Conservation (phyloP, 2,329 filamentous ascomycete genomes). For the Orbilia quercus region DNA sequence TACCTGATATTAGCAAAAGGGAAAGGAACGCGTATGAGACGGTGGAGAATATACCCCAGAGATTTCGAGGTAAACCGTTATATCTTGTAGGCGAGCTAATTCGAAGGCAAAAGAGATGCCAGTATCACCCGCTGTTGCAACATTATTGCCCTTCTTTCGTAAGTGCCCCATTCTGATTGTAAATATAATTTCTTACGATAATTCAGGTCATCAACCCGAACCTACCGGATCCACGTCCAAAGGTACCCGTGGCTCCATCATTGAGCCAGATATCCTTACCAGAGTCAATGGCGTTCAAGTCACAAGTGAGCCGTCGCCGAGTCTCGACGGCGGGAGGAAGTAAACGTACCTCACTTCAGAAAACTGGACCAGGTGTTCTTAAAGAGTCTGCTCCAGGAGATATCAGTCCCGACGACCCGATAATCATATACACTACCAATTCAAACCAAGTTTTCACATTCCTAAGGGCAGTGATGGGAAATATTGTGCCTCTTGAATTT, state of each 20-base stretch:
- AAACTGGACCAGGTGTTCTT: background rate
- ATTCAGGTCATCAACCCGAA: slow-evolving; percentile 56
- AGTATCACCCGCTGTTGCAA: slow-evolving; percentile 80
- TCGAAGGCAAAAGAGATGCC: slow-evolving; percentile 76
- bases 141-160: slow-evolving; percentile 78
- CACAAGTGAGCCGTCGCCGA: slow-evolving; percentile 45
- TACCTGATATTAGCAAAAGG: slow-evolving; percentile 35
- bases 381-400: slow-evolving; percentile 6
- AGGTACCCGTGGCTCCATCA: slow-evolving; percentile 37
- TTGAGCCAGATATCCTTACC: slow-evolving; percentile 11
- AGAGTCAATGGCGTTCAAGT: slow-evolving; percentile 58
- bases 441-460: slow-evolving; percentile 69
- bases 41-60: slow-evolving; percentile 60
- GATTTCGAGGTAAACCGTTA: slow-evolving; percentile 71
- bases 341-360: slow-evolving; percentile 23
- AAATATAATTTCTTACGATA: slow-evolving; percentile 51
- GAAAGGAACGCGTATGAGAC: slow-evolving; percentile 38
- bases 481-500: slow-evolving; percentile 78
- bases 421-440: slow-evolving; percentile 23
- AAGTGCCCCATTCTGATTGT: slow-evolving; percentile 60
- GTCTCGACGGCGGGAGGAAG: slow-evolving; percentile 3
- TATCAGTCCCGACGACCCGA: slow-evolving; percentile 18
- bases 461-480: slow-evolving; percentile 79
- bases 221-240: slow-evolving; percentile 55
- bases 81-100: slow-evolving; percentile 76